Evolutionary conservation across 768 basidiomycete genomes (phyloP).

Genomic region (Pholiota microspora): DNA sequence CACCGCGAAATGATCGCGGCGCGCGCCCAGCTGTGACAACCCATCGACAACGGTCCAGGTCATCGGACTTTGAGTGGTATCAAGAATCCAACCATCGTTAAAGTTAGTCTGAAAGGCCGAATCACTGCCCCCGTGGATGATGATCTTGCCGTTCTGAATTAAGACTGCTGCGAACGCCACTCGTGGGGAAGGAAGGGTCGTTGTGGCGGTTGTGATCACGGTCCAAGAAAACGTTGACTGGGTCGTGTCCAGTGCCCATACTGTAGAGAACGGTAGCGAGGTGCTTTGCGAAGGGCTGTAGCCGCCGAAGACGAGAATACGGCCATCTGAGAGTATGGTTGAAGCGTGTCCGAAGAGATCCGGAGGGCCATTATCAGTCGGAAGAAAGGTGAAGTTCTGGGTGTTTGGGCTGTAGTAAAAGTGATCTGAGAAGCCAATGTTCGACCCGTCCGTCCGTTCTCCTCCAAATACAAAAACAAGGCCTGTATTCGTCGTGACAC

Average conservation of each 20-base stretch:
- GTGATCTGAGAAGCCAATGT: slow-evolving; percentile 56
- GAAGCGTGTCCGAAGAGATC: slow-evolving; percentile 74
- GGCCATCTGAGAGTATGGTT: slow-evolving; percentile 65
- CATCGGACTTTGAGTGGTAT: slow-evolving; percentile 53
- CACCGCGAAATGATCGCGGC: slow-evolving; percentile 76
- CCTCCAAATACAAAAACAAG: slow-evolving; percentile 76
- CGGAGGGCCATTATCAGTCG: slow-evolving; percentile 55
- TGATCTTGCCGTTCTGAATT: slow-evolving; percentile 49
- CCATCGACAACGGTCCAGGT: slow-evolving; percentile 53
- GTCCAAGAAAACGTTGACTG: slow-evolving; percentile 49
- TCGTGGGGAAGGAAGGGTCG: slow-evolving; percentile 52
- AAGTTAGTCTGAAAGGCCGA: slow-evolving; percentile 49
- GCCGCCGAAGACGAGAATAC: slow-evolving; percentile 76
- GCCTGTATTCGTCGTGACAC: slow-evolving; percentile 46
- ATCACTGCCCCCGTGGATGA: slow-evolving; percentile 81
- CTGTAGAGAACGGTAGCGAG: slow-evolving; percentile 53
- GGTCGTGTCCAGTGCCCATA: slow-evolving; percentile 66
- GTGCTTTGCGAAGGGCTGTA: slow-evolving; percentile 43
- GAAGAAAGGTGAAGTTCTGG: slow-evolving; percentile 53
- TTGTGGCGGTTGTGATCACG: slow-evolving; percentile 31
- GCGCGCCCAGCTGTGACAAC: slow-evolving; percentile 56
- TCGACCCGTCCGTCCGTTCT: slow-evolving; percentile 78
- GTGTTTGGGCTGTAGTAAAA: slow-evolving; percentile 56
- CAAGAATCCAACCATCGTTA: slow-evolving; percentile 70
- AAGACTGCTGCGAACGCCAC: slow-evolving; percentile 59